A percentile compares a stretch with the other conserved stretches of the same genome.
phyloP scores from a whole-genome alignment of 345 rosid species.

The Eucalyptus cloeziana region DNA sequence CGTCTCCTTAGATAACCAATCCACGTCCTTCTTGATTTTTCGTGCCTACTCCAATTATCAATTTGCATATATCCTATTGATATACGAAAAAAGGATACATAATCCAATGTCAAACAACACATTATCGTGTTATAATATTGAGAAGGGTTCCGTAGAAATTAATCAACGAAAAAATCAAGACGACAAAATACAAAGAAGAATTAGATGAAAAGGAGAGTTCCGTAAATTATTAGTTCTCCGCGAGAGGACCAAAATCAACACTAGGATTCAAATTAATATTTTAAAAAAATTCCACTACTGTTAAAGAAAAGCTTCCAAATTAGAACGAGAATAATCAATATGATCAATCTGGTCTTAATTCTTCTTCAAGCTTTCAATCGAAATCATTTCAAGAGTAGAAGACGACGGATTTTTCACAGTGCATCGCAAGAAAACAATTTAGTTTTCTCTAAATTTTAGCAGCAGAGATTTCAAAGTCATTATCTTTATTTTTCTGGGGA shows the following conservation, averaged over 20 bases:
- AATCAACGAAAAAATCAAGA: too few relatives aligned
- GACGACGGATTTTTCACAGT: neutral
- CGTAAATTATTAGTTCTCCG: too few relatives aligned
- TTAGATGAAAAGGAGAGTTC: too few relatives aligned
- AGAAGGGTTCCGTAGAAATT: too few relatives aligned
- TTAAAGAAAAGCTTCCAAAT: too few relatives aligned
- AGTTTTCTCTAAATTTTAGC: neutral
- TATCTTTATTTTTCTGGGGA: neutral
- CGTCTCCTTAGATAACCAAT: neutral
- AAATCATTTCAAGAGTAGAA: neutral
- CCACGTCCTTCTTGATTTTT: neutral
- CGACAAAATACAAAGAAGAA: fast-evolving
- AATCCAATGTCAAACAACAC: too few relatives aligned
- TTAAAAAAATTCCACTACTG: too few relatives aligned
- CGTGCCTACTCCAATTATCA: neutral
- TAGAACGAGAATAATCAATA: neutral
- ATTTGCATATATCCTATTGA: neutral
- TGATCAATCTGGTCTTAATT: neutral
- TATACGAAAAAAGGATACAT: neutral
- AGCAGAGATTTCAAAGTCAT: neutral
- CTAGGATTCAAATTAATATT: too few relatives aligned
- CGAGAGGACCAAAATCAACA: too few relatives aligned
- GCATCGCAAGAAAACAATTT: neutral
- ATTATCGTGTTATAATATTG: too few relatives aligned
- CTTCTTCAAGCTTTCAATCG: neutral